Base-by-base conservation (phyloP, 1,284 basidiomycete species). In the Rugosomyces carneus region DNA sequence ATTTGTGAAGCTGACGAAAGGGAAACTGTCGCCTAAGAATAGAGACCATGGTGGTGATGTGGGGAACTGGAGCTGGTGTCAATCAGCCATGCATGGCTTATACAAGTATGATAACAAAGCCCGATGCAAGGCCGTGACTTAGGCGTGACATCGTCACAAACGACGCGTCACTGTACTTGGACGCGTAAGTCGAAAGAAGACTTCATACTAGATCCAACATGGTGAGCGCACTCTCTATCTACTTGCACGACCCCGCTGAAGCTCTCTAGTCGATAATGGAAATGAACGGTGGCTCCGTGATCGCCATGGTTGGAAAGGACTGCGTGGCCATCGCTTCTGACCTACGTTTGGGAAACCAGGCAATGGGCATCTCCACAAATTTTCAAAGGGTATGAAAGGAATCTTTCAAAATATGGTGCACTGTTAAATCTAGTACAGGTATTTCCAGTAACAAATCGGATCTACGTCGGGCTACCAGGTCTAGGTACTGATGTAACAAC, bases 301-400 rank as follows among this genome's bases (percentile, higher is more conserved):
- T 99, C 68, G 96, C 96, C 70, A 99, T 99, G 93, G 87, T 88
- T 52, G 96, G 96, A 54, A 98, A 98, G 73, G 90, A 94, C 61
- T 99, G 96, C 66, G 96, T 99, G 49, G 96, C 95, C 47, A 99
- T 99, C 69, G 96, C 96, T 26, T 93, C 86, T 44, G 96, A 99
- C 71, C 67, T 97, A 57, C 82, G 96, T 53, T 72, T 99, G 50
- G 96, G 96, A 52, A 89, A 89, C 58, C 89, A 95, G 64, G 82
- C 89, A 9, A 69, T 96, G 58, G 87, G 90, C 35, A 82, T 99
- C 42, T 87, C 94, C 5, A 83, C 84, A 52, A 89, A 97, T 71
- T 97, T 95, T 62, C 89, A 97, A 67, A 97, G 93, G 81, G 93
- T 92, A 49, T 40, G 24, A 61, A 53, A 13, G 35, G 23, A 2